phyloP scores from a whole-genome alignment of 2,329 filamentous ascomycete species.

The Lecanicillium sp. region DNA sequence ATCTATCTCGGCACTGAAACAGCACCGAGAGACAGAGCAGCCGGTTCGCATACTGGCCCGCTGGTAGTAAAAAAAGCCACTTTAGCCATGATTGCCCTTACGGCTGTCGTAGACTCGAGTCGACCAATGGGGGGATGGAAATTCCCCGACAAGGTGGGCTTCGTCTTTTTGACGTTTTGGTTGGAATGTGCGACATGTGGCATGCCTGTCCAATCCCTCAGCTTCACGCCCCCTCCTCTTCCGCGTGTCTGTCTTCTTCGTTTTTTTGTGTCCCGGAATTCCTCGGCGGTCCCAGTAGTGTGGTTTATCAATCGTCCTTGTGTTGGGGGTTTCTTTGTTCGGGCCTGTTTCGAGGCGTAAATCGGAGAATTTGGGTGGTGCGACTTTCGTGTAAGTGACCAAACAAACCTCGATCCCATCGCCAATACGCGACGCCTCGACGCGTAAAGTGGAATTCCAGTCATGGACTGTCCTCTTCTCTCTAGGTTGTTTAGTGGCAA shows the following conservation, averaged over 20 bases:
- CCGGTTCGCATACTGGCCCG: no score
- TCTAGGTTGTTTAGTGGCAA: no score
- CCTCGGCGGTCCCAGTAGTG: not conserved
- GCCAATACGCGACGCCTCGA: no score
- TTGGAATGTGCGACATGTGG: conserved; percentile 8
- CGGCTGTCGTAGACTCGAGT: no score
- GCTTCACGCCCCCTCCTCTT: not conserved
- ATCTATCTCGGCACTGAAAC: no score
- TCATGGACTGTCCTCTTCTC: no score
- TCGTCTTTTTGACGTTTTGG: not conserved
- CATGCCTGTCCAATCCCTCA: not conserved
- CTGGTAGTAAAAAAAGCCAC: no score
- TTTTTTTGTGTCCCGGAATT: not conserved
- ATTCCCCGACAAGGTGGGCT: not conserved
- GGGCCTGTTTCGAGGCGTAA: not conserved
- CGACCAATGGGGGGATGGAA: not conserved
- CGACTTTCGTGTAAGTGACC: not conserved
- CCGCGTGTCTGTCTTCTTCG: not conserved
- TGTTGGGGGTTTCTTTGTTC: not conserved
- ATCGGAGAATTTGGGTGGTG: not conserved
- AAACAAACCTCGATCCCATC: no score
- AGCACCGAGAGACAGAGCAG: not conserved
- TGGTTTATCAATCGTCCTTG: not conserved
- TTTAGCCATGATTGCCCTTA: no score
- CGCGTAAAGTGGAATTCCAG: no score